These are phyloP conservation scores for Venturia pyrina DNA, from an alignment of 2,329 filamentous ascomycete species.

Conservation along the genomic window DNA sequence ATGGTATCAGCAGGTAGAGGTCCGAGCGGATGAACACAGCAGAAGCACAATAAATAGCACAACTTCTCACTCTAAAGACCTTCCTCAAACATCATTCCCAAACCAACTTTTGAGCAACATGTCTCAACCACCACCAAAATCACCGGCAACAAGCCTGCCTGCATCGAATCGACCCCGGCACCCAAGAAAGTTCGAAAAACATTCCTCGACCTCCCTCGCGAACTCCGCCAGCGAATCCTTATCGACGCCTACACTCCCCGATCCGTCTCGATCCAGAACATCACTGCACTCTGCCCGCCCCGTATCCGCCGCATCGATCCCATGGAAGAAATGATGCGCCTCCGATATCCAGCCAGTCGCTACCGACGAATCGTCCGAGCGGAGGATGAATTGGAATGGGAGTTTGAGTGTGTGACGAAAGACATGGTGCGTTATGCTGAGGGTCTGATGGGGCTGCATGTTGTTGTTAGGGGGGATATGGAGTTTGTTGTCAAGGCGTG, in stretches of 20 bases:
- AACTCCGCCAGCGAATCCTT: neutral
- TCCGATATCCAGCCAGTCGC: too few species aligned
- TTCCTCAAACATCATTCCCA: neutral
- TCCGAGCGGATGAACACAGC: neutral
- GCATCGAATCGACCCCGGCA: neutral
- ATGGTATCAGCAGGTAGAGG: neutral
- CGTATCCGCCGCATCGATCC: too few species aligned
- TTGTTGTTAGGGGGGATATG: neutral
- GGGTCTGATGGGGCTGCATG: neutral
- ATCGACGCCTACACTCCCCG: neutral
- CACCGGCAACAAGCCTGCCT: neutral
- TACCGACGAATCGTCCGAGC: too few species aligned
- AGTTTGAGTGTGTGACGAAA: neutral
- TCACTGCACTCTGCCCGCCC: too few species aligned
- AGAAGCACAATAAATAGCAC: neutral
- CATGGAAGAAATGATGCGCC: too few species aligned
- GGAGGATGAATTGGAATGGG: neutral
- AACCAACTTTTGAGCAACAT: neutral
- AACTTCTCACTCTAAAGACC: neutral
- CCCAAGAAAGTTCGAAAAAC: neutral
- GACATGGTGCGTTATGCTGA: neutral
- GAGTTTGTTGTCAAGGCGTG: neutral
- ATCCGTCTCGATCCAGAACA: neutral
- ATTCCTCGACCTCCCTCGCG: neutral
- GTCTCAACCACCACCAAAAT: neutral